Percentiles rank a stretch among this genome's conserved stretches.
These are phyloP conservation scores for Rhodamnia rubescens DNA, from an alignment of 345 rosid genomes.

Conservation along the genomic window DNA sequence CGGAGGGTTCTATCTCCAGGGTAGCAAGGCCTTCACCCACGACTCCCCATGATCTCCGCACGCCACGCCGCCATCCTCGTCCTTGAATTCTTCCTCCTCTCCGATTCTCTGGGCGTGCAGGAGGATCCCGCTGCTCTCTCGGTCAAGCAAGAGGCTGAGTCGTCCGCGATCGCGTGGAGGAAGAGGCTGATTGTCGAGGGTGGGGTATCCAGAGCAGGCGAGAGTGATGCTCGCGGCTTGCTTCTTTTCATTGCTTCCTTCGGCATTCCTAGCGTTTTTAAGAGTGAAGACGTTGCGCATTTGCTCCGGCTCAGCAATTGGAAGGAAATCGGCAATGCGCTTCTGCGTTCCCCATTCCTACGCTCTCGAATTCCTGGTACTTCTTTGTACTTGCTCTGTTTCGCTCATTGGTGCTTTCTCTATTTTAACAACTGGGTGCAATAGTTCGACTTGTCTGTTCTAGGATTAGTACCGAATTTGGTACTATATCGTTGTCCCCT, in stretches of 20 bases:
- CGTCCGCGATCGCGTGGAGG: slow-evolving; percentile 53
- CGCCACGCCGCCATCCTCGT: slow-evolving; percentile 44
- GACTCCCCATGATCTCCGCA: slow-evolving; percentile 28
- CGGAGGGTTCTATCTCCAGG: slow-evolving; percentile 55
- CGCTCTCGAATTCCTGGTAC: slow-evolving; percentile 43
- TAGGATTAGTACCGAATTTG: neutral
- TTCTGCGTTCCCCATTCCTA: slow-evolving; percentile 36
- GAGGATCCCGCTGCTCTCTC: neutral
- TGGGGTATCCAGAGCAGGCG: slow-evolving; percentile 30
- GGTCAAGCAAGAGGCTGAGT: slow-evolving; percentile 28
- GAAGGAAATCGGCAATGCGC: slow-evolving; percentile 22
- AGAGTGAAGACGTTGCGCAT: slow-evolving; percentile 37
- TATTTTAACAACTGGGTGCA: neutral
- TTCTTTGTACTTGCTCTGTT: neutral
- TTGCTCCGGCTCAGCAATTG: slow-evolving; percentile 34
- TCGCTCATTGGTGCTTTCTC: neutral
- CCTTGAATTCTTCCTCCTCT: slow-evolving; percentile 43
- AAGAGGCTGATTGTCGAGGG: slow-evolving; percentile 60
- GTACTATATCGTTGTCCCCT: no score
- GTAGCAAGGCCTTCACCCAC: slow-evolving; percentile 35
- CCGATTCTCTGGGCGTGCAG: slow-evolving; percentile 2
- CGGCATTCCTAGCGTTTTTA: slow-evolving; percentile 51
- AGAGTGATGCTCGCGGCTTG: slow-evolving; percentile 62
- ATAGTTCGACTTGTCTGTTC: neutral
- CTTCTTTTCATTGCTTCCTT: slow-evolving; percentile 50